Percentiles rank a stretch among this genome's conserved stretches.
Conservation (phyloP, 768 basidiomycete genomes). For the Psilocybe sp. region DNA sequence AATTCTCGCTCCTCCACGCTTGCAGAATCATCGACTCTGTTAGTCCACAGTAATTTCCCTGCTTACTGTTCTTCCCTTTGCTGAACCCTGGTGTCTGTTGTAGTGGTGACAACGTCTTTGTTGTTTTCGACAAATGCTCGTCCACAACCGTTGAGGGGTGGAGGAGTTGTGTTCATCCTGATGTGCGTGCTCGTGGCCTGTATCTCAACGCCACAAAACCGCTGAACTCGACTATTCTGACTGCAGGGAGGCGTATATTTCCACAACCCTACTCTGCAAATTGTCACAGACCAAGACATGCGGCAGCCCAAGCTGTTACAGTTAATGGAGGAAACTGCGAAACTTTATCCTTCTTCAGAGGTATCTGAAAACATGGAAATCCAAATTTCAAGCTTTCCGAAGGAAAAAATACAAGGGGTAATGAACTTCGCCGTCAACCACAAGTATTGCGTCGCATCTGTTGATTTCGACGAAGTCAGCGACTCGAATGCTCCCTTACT, state of each 20-base stretch:
- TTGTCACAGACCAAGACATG: conserved; percentile 51
- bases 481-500: conserved; percentile 22
- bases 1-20: conserved; percentile 14
- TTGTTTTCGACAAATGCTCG: no score
- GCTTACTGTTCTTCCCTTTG: no score
- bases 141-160: no score
- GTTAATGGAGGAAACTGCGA: conserved; percentile 24
- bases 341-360: conserved; percentile 23
- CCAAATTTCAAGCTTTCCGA: conserved; percentile 27
- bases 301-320: conserved; percentile 32
- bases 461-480: conserved; percentile 29
- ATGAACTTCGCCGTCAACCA: conserved; percentile 46
- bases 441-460: conserved; percentile 43
- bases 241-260: conserved; percentile 51
- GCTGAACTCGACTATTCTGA: background rate
- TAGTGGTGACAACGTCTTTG: no score
- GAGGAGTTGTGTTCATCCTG: conserved; percentile 33
- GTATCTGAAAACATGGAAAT: conserved; percentile 44
- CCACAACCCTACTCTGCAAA: conserved; percentile 32
- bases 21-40: background rate
- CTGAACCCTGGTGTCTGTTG: no score
- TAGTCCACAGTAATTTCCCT: background rate
- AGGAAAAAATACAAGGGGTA: conserved; percentile 9
- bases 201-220: background rate
- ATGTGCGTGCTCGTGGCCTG: conserved; percentile 19